Evolutionary conservation across 2,329 filamentous ascomycete genomes (phyloP).

Genomic region (Hypomyces rosellus): DNA sequence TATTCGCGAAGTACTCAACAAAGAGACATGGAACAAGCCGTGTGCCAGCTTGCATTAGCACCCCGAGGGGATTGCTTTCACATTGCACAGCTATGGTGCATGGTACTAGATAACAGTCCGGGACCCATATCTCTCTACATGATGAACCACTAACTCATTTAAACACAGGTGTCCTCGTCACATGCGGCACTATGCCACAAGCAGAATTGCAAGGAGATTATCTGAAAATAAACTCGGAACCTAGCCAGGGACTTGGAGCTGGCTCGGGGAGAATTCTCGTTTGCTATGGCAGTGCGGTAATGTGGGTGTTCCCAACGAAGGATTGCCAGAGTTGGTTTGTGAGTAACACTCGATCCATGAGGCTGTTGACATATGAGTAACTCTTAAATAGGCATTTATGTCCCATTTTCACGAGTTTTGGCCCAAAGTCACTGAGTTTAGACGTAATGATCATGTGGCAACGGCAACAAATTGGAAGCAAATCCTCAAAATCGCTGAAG

Average conservation of each 20-base stretch:
- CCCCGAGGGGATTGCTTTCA: constrained; percentile 38
- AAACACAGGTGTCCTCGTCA: constrained; percentile 31
- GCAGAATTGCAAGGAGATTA: constrained; percentile 26
- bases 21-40: constrained; percentile 41
- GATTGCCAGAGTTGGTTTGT: constrained; percentile 42
- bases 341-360: constrained; percentile 14
- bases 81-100: constrained; percentile 42
- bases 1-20: constrained; percentile 32
- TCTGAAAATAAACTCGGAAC: constrained; percentile 25
- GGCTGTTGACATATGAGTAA: constrained; percentile 3
- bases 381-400: constrained; percentile 27
- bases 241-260: constrained; percentile 17
- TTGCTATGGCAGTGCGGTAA: constrained; percentile 26
- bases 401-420: constrained; percentile 38
- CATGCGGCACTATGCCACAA: constrained; percentile 33
- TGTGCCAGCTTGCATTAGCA: constrained; percentile 32
- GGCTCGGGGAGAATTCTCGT: constrained; percentile 27
- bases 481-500: constrained; percentile 22
- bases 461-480: constrained; percentile 23
- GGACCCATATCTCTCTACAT: background rate
- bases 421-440: constrained; percentile 33
- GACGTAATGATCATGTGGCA: constrained; percentile 24
- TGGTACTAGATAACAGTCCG: constrained; percentile 39
- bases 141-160: constrained; percentile 1
- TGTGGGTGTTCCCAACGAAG: constrained; percentile 33